Base-by-base conservation (phyloP, 1,284 basidiomycete species). In the Ustilago esculenta region DNA sequence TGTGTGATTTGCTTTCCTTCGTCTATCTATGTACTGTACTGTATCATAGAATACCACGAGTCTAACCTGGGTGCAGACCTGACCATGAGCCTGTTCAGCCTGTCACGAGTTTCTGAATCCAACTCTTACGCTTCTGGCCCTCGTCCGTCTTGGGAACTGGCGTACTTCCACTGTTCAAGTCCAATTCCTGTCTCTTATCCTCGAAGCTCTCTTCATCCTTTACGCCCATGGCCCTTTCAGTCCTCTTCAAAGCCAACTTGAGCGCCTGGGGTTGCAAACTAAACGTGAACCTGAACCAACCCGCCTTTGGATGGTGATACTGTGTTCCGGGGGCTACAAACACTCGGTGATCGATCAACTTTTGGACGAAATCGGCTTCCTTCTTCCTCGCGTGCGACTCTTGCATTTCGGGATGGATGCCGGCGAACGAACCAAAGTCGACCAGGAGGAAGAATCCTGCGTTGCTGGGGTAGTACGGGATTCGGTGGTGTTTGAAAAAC, bases 271-370 rank as follows among this genome's bases (percentile, higher is more conserved):
- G 68, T 7, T 59, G 41, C 29, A 71, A 40, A 5, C 52, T 68
- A 30, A 76, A 77, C n/a, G 74, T 75, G 17, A 75, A 54, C 18
- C 74, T 45, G 30, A 66, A 76, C 56, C 53, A 72, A 7, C 76
- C 76, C 6, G 69, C 36, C 6, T 37, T 54, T 2, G 70, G 56
- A 20, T 71, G 64, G 32, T 78, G 72, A 49, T 78, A 78, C 41
- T 65, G 59, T 9, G 46, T 45, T 2, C 76, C 76, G 5, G 76
- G 76, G 2, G 66, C 70, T 1, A 78, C 35, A 21, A 68, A 57
- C 17, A 78, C 49, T 1, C 61, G 44, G 2, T 34, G 18, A 8
- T 72, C 50, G n/a, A 77, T 24, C 25, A 77, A 29, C 14, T 29
- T 40, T 3, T 45, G 33, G 1, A 65, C 52, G 1, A 77, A 48